phyloP scores from a whole-genome alignment of 352 stramenopile genomes.

The Pythium aristosporum region DNA sequence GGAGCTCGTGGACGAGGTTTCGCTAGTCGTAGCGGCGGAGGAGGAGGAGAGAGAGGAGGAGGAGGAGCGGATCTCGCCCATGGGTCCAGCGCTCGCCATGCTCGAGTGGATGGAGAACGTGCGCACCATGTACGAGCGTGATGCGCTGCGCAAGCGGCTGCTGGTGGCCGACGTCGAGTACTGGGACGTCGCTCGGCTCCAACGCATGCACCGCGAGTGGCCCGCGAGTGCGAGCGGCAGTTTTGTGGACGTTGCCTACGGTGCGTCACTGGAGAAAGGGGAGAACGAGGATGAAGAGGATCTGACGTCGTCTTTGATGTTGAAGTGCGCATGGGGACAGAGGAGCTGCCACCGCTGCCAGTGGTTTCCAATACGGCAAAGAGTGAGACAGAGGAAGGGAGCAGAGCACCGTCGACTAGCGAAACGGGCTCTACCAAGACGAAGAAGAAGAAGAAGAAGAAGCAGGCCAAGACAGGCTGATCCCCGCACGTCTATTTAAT shows the following conservation, averaged over 20 bases:
- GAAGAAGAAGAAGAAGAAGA: constrained; percentile 56
- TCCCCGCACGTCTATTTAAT: neutral
- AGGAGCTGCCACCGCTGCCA: constrained; percentile 32
- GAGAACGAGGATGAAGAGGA: neutral
- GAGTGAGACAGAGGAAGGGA: neutral
- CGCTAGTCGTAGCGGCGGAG: neutral
- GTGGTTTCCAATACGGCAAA: neutral
- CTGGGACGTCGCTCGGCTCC: constrained; percentile 39
- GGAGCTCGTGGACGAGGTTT: constrained; percentile 34
- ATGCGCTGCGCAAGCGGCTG: constrained; percentile 53
- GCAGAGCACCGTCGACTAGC: constrained; percentile 2
- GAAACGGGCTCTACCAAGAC: constrained; percentile 23
- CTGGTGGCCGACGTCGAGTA: constrained; percentile 60
- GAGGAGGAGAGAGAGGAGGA: neutral
- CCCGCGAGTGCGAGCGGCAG: constrained; percentile 32
- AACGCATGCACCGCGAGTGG: constrained; percentile 45
- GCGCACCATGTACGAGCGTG: constrained; percentile 61
- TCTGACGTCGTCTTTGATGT: neutral
- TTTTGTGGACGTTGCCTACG: constrained; percentile 51
- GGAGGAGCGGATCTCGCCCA: neutral
- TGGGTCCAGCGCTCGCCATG: constrained; percentile 22
- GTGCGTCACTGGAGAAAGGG: constrained; percentile 28
- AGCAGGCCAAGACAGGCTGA: constrained; percentile 14
- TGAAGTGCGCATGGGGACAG: constrained; percentile 30
- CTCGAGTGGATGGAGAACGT: constrained; percentile 82